phyloP scores from a whole-genome alignment of 2,329 filamentous ascomycete genomes.

The Aspergillus ochraceoroseus region DNA sequence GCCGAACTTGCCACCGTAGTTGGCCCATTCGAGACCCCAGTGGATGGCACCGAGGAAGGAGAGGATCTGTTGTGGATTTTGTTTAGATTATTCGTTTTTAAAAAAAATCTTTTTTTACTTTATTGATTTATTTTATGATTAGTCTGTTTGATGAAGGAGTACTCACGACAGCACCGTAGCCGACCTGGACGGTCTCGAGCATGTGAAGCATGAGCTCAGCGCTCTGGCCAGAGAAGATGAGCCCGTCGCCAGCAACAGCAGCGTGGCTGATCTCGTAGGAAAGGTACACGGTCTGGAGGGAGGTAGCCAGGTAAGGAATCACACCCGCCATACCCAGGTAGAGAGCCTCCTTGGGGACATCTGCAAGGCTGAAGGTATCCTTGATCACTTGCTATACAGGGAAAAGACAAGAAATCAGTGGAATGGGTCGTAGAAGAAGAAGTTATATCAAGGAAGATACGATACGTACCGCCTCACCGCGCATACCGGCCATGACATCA shows the following conservation, averaged over 20 bases:
- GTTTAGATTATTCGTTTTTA: no score
- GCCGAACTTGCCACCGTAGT: conserved; percentile 62
- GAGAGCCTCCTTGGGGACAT: conserved; percentile 64
- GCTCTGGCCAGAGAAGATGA: conserved; percentile 64
- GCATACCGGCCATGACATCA: conserved; percentile 52
- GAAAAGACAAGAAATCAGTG: background rate
- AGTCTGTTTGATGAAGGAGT: background rate
- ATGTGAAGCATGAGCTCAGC: conserved; percentile 67
- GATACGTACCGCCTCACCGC: conserved; percentile 54
- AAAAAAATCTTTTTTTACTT: no score
- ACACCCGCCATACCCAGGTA: conserved; percentile 71
- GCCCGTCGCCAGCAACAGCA: conserved; percentile 55
- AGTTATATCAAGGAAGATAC: background rate
- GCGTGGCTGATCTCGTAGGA: conserved; percentile 75
- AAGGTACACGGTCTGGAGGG: conserved; percentile 73
- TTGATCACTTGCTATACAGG: conserved; percentile 56
- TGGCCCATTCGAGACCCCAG: conserved; percentile 83
- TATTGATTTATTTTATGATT: no score
- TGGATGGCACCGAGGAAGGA: conserved; percentile 92
- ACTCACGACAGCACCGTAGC: conserved; percentile 78
- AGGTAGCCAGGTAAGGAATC: conserved; percentile 79
- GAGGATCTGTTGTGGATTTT: conserved; percentile 58
- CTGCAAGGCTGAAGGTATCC: conserved; percentile 61
- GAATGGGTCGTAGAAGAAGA: background rate
- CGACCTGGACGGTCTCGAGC: conserved; percentile 81